phyloP scores from a whole-genome alignment of 1,139 yeast genomes.

The Geotrichum carabidarum region DNA sequence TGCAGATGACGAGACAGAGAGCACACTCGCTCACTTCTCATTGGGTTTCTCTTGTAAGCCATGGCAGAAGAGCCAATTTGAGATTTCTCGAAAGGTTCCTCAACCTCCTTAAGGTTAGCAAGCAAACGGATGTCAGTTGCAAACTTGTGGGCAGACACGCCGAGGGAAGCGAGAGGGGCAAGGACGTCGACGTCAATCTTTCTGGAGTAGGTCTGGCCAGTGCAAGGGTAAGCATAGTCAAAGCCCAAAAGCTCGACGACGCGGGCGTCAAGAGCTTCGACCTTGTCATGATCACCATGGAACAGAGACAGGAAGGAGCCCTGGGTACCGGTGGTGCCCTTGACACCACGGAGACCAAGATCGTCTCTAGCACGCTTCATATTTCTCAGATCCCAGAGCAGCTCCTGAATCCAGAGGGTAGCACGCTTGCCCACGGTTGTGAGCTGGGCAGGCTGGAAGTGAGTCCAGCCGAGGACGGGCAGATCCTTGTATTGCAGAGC shows the following conservation, averaged over 20 bases:
- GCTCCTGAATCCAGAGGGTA: slow-evolving; percentile 94
- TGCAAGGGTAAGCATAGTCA: slow-evolving; percentile 91
- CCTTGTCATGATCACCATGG: slow-evolving; percentile 96
- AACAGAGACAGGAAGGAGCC: slow-evolving; percentile 90
- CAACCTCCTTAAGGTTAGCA: slow-evolving; percentile 94
- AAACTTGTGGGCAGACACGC: slow-evolving; percentile 95
- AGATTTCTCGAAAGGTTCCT: slow-evolving; percentile 96
- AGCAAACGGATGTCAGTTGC: slow-evolving; percentile 94
- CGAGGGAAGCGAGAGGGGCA: slow-evolving; percentile 89
- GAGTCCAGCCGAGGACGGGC: slow-evolving; percentile 99
- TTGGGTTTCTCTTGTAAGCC: slow-evolving; percentile 99
- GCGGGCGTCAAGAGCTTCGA: slow-evolving; percentile 82
- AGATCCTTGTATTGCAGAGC: slow-evolving; percentile 89
- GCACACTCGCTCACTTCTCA: slow-evolving; percentile 98
- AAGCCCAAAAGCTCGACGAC: slow-evolving; percentile 92
- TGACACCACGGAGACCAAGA: slow-evolving; percentile 94
- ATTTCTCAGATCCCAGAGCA: slow-evolving; percentile 96
- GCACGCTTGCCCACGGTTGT: slow-evolving; percentile 99
- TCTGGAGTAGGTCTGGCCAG: slow-evolving; percentile 98
- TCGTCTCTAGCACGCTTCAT: slow-evolving; percentile 94
- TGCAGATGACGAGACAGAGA: slow-evolving; percentile 94
- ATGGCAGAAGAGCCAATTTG: slow-evolving; percentile 98
- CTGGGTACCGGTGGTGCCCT: slow-evolving; percentile 99
- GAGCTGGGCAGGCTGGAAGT: slow-evolving; percentile 98
- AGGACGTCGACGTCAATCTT: slow-evolving; percentile 93